Evolutionary conservation across 2,329 filamentous ascomycete species (phyloP).

Genomic region (Apiospora saccharicola): DNA sequence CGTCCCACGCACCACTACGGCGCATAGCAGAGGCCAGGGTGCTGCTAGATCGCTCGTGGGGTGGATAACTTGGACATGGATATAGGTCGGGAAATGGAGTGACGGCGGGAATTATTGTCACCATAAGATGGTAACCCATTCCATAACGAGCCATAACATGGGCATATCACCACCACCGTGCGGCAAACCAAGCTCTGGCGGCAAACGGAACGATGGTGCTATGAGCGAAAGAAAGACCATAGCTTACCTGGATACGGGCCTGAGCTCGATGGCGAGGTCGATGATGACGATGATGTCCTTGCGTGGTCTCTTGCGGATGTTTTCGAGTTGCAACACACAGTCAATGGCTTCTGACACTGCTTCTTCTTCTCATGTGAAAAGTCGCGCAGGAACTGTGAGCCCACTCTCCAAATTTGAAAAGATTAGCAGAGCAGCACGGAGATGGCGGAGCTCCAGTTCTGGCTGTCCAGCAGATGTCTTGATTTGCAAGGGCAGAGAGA

Average conservation of each 20-base stretch:
- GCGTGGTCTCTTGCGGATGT: not conserved
- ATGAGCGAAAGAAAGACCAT: not conserved
- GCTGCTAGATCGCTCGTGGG: constrained; percentile 27
- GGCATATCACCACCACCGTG: constrained; percentile 19
- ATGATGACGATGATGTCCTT: not conserved
- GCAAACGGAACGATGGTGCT: constrained; percentile 4
- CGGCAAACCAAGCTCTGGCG: constrained; percentile 1
- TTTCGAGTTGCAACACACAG: not conserved
- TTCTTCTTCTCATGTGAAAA: not conserved
- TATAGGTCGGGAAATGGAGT: constrained; percentile 25
- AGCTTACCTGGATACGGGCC: not conserved
- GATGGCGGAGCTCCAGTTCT: constrained; percentile 15
- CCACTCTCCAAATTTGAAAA: not conserved
- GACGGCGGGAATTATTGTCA: constrained; percentile 21
- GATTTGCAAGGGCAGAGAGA: constrained; percentile 12
- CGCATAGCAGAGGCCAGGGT: constrained; percentile 24
- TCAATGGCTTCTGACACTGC: not conserved
- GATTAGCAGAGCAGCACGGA: not conserved
- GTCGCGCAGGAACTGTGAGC: constrained; percentile 10
- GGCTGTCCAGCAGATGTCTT: not conserved
- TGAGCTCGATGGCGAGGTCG: not conserved
- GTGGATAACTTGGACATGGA: constrained; percentile 28
- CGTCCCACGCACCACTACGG: constrained; percentile 18
- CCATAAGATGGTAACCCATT: constrained; percentile 21
- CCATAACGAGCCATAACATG: constrained; percentile 21